Evolutionary conservation across 2,329 filamentous ascomycete species (phyloP).

Genomic region (Fusarium sp.): DNA sequence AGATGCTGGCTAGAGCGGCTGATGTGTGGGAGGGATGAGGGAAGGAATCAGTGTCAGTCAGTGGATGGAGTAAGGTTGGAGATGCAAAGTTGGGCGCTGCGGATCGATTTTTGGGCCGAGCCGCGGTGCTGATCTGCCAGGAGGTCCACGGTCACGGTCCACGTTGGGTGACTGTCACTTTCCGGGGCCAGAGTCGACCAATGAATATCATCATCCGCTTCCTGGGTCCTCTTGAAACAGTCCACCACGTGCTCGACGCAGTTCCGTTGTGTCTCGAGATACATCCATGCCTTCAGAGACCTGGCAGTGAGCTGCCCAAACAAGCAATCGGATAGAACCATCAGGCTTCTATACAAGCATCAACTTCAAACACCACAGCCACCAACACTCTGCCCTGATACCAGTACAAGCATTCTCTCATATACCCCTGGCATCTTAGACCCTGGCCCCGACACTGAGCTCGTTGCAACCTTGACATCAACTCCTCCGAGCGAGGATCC

Average conservation of each 20-base stretch:
- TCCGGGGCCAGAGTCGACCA: constrained; percentile 9
- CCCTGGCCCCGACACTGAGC: constrained; percentile 19
- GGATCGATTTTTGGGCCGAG: constrained; percentile 40
- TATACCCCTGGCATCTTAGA: constrained; percentile 9
- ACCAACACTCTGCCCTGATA: constrained; percentile 10
- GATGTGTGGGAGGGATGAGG: constrained; percentile 17
- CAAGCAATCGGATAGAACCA: constrained; percentile 16
- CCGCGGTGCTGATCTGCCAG: constrained; percentile 35
- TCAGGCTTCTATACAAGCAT: constrained; percentile 12
- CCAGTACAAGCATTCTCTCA: not conserved
- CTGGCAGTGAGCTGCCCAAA: constrained; percentile 13
- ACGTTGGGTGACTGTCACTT: constrained; percentile 33
- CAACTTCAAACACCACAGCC: constrained; percentile 13
- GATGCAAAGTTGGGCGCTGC: constrained; percentile 37
- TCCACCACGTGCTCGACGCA: constrained; percentile 31
- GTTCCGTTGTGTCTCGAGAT: not conserved
- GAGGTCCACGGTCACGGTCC: constrained; percentile 23
- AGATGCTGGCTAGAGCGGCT: not conserved
- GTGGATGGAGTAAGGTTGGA: constrained; percentile 38
- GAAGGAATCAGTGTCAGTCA: constrained; percentile 30
- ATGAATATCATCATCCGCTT: not conserved
- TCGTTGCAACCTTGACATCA: constrained; percentile 26
- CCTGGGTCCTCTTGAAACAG: constrained; percentile 28
- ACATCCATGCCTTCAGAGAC: not conserved
- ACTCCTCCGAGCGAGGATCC: constrained; percentile 24